Conservation (phyloP, 164 flowering plant genomes). For the Umbellularia californica region DNA sequence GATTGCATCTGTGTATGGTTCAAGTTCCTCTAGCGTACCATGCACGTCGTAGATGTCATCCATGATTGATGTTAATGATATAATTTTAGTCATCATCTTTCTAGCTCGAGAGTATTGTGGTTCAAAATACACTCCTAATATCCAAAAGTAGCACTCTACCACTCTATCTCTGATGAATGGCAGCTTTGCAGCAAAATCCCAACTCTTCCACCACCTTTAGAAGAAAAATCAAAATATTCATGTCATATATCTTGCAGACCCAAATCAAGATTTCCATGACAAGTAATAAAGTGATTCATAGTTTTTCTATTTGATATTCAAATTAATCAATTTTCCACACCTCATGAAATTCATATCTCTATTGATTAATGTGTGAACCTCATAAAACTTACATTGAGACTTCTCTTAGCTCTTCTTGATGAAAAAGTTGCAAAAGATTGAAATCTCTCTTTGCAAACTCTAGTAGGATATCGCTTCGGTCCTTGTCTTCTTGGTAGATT, state of each 20-base stretch:
- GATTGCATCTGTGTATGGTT: constrained; percentile 7
- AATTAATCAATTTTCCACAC: too few relatives aligned
- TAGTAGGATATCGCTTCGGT: constrained; percentile 1
- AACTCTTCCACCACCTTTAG: constrained; percentile 9
- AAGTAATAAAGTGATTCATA: too few relatives aligned
- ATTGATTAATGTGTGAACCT: neutral
- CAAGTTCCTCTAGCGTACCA: constrained; percentile 11
- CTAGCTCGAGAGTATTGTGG: constrained; percentile 4
- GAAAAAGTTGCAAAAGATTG: constrained; percentile 16
- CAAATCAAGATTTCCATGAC: too few relatives aligned
- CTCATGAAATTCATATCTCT: too few relatives aligned
- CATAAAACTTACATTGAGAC: constrained; percentile 14
- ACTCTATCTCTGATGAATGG: constrained; percentile 11
- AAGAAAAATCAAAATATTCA: neutral
- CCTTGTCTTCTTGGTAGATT: constrained; percentile 8
- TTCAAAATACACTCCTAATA: constrained; percentile 4
- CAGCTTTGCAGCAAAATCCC: constrained; percentile 5
- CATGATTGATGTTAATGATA: neutral
- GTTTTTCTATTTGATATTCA: too few relatives aligned
- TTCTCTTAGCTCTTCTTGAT: constrained; percentile 18
- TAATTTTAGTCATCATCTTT: neutral
- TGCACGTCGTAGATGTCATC: constrained; percentile 14
- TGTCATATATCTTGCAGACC: too few relatives aligned
- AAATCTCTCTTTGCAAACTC: constrained; percentile 15
- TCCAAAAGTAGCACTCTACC: constrained; percentile 14